Percentiles rank a stretch among this genome's conserved stretches.
These are phyloP conservation scores for Mycena sanguinolenta DNA, from an alignment of 768 basidiomycete genomes.

Conservation along the genomic window DNA sequence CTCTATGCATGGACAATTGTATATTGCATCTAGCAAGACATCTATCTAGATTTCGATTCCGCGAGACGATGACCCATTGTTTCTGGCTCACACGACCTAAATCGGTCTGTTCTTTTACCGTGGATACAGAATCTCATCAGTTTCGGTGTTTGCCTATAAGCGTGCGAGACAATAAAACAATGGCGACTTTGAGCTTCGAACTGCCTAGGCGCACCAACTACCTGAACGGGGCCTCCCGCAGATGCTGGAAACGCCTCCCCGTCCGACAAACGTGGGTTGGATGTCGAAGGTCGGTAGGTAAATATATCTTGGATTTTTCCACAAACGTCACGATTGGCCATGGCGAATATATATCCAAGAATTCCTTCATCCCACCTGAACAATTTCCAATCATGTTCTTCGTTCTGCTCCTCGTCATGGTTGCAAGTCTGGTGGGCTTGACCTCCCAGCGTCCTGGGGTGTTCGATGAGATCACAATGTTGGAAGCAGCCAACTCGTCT, in stretches of 20 bases:
- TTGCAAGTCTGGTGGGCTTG: conserved; percentile 10
- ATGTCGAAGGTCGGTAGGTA: background rate
- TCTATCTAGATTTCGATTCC: background rate
- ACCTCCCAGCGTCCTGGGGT: conserved; percentile 33
- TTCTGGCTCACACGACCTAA: conserved; percentile 6
- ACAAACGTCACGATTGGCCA: conserved; percentile 6
- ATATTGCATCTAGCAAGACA: background rate
- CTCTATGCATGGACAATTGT: conserved; percentile 24
- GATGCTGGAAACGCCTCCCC: background rate
- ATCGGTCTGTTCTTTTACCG: background rate
- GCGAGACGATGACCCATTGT: background rate
- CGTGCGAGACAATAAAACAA: conserved; percentile 21
- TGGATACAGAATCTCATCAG: background rate
- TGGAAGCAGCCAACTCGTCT: conserved; percentile 53
- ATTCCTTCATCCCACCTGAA: background rate
- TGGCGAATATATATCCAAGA: background rate
- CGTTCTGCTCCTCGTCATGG: background rate
- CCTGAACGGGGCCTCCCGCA: background rate
- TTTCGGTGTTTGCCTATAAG: background rate
- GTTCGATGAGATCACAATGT: conserved; percentile 35
- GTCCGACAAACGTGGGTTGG: conserved; percentile 1
- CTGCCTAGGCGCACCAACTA: background rate
- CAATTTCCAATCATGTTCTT: background rate
- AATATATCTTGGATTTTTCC: conserved; percentile 8
- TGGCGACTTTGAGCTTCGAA: background rate